These are phyloP conservation scores for Trichosphaerium sp. DNA, from an alignment of 78 protist species.

Conservation along the genomic window DNA sequence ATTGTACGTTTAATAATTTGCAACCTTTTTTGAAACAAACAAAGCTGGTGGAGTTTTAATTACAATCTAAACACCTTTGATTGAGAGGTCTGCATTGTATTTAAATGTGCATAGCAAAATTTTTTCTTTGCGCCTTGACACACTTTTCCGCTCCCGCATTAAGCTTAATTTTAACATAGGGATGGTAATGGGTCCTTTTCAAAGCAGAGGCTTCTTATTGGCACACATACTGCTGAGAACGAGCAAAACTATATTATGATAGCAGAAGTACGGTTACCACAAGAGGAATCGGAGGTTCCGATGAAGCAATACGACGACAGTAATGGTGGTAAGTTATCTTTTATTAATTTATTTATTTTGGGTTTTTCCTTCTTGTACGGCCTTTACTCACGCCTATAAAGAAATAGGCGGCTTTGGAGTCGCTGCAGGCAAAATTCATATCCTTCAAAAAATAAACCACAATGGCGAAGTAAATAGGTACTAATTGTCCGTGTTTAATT, in stretches of 20 bases:
- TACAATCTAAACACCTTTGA: too few species aligned
- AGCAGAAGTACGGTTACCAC: slow-evolving; percentile 75
- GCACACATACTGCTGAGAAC: slow-evolving; percentile 88
- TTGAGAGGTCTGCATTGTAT: too few species aligned
- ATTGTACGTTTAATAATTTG: slow-evolving; percentile 4
- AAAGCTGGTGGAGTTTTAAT: too few species aligned
- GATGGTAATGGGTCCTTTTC: too few species aligned
- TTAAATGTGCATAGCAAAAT: too few species aligned
- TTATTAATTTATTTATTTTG: background rate
- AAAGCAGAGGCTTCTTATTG: slow-evolving; percentile 68
- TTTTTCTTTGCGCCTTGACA: too few species aligned
- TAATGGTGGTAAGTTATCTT: slow-evolving; percentile 17
- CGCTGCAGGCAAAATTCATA: slow-evolving; percentile 40
- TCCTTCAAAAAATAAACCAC: slow-evolving; percentile 64
- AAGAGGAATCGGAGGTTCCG: slow-evolving; percentile 51
- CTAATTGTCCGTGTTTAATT: background rate
- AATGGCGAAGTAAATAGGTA: slow-evolving; percentile 83
- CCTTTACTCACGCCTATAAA: background rate
- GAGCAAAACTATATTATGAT: slow-evolving; percentile 86
- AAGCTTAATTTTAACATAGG: too few species aligned
- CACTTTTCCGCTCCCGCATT: too few species aligned
- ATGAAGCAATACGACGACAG: slow-evolving; percentile 63
- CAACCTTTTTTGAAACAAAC: too few species aligned
- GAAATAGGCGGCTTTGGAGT: slow-evolving; percentile 56
- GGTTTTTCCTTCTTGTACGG: background rate